Conservation (phyloP, 192 early-diverging fungal species). For the Pilobolus umbonatus region DNA sequence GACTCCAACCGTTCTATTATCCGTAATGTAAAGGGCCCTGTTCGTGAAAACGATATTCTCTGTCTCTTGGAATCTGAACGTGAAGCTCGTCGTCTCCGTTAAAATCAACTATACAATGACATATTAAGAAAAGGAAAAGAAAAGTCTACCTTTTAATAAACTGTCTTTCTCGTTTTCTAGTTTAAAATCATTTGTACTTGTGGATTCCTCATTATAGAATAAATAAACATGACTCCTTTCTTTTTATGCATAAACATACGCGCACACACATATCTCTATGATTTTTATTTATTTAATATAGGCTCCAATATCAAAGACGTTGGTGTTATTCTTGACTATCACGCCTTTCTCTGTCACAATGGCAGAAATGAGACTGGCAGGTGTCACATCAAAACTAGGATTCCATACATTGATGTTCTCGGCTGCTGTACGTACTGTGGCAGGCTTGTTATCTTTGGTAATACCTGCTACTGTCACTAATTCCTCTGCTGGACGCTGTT, state of each 20-base stretch:
- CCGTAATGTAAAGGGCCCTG: slow-evolving; percentile 99
- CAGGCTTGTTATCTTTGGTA: slow-evolving; percentile 33
- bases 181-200: too few relatives aligned
- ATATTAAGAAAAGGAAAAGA: too few relatives aligned
- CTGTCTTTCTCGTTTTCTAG: too few relatives aligned
- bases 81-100: slow-evolving; percentile 98
- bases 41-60: slow-evolving; percentile 94
- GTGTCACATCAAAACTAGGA: slow-evolving; percentile 94
- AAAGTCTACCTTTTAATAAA: too few relatives aligned
- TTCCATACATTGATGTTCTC: slow-evolving; percentile 92
- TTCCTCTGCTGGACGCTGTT: slow-evolving; percentile 73
- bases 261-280: too few relatives aligned
- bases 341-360: slow-evolving; percentile 94
- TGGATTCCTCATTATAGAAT: too few relatives aligned
- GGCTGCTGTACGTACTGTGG: slow-evolving; percentile 74
- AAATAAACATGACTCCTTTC: too few relatives aligned
- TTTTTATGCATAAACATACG: too few relatives aligned
- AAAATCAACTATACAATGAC: too few relatives aligned
- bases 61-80: slow-evolving; percentile 98
- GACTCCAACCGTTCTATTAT: slow-evolving; percentile 95
- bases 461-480: slow-evolving; percentile 63
- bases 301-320: too few relatives aligned
- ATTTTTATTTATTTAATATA: too few relatives aligned
- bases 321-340: slow-evolving; percentile 52
- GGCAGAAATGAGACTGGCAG: slow-evolving; percentile 77